phyloP scores from a whole-genome alignment of 2,329 filamentous ascomycete genomes.

The Alternaria triticina region DNA sequence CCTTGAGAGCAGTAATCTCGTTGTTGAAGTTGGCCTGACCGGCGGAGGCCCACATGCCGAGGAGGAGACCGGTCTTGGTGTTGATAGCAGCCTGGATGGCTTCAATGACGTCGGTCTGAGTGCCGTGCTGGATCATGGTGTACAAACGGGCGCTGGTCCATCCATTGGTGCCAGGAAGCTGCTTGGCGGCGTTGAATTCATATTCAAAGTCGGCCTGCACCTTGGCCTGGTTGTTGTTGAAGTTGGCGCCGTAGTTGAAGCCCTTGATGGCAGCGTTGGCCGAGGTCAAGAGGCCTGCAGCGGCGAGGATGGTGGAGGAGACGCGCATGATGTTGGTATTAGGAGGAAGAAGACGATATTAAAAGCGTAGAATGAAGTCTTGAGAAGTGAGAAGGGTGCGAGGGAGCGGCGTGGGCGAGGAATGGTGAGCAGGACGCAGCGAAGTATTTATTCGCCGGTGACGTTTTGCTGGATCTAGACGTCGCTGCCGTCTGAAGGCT shows the following conservation, averaged over 20 bases:
- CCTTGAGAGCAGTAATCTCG: conserved; percentile 74
- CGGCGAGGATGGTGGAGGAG: conserved; percentile 43
- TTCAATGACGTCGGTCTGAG: conserved; percentile 68
- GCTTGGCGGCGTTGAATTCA: conserved; percentile 71
- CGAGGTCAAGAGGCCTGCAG: conserved; percentile 49
- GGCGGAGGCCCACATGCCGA: conserved; percentile 83
- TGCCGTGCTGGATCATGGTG: conserved; percentile 74
- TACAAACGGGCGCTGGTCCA: conserved; percentile 72
- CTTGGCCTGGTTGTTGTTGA: conserved; percentile 67
- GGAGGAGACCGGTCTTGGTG: conserved; percentile 77
- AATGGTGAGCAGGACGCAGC: conserved; percentile 4
- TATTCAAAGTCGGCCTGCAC: conserved; percentile 69
- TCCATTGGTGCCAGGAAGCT: conserved; percentile 67
- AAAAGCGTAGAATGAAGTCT: conserved; percentile 5
- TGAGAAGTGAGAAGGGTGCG: background rate
- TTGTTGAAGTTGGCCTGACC: conserved; percentile 69
- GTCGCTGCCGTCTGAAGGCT: conserved; percentile 7
- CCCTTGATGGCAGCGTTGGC: conserved; percentile 55
- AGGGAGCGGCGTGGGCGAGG: conserved; percentile 1
- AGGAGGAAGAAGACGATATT: conserved; percentile 8
- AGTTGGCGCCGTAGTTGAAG: conserved; percentile 75
- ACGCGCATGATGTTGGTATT: conserved; percentile 41
- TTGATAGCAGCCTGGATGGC: conserved; percentile 82
- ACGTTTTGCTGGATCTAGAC: conserved; percentile 18
- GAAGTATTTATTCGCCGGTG: conserved; percentile 25